Base-by-base conservation (phyloP, 306 rosid genomes). In the Sophora flavescens region DNA sequence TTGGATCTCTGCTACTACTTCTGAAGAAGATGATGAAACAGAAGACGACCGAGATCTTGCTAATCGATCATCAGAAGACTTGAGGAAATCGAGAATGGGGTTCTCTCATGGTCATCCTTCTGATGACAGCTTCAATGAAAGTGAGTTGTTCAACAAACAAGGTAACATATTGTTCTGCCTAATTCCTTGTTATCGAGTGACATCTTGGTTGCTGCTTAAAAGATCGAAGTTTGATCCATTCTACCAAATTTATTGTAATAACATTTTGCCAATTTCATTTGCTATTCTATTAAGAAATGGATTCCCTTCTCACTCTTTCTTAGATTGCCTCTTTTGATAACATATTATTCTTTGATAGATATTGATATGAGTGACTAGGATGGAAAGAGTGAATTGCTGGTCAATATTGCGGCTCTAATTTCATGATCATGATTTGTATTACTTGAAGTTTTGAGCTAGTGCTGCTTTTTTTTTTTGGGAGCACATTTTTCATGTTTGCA, bases 21-120 rank as follows among this genome's bases (percentile, higher is more conserved):
- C 93, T 33, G 92, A 90, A 81, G 96, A 91, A 70, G 96, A 88
- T 42, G 91, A 88, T 86, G 91, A 88, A 64, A 75, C 87, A 6
- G 96, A 86, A 78, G 96, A 90, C 63, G 89, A 89, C 33, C 87
- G 91, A 42, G 96, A 90, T 85, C 84, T 63, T 62, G 89, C 84
- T 47, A 86, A 82, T 47, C 73, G 89, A 56, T 88, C 84, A 35
- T 88, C 85, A 8, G 96, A 88, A 74, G 91, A 90, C 80, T 82
- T 88, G 42, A 84, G 91, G 81, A 90, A 90, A 81, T 84, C 96
- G 28, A 86, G 96, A 85, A 90, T 86, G 96, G 91, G 91, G 52
- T 90, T 88, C 85, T 80, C 80, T 12, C 87, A 78, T 60, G 92
- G 92, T 22, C 78, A 63, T 51, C 92, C 88, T n/a, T 64, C 73